Base-by-base conservation (phyloP, 805 yeast species). In the Yarrowia yakushimensis region DNA sequence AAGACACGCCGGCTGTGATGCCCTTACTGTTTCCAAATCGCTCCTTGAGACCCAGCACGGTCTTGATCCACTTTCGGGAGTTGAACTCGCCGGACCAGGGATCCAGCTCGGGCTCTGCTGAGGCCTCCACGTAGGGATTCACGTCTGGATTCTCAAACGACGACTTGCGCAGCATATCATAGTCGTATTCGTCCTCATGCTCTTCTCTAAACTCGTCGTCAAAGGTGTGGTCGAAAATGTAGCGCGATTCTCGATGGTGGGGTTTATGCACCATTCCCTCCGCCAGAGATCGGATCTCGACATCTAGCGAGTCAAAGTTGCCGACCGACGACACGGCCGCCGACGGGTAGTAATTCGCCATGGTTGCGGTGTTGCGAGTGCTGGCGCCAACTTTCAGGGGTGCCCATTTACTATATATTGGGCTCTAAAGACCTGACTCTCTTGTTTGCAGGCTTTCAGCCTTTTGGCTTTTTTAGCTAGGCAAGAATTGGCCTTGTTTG, bases 61-160 rank as follows among this genome's bases (percentile, higher is more conserved):
- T 83, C 69, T 82, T 80, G 63, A 85, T 82, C 91, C 92, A 87
- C 65, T 78, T 81, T 66, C 78, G 77, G 20, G 88, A 77, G 66
- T 77, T 75, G 73, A 87, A 87, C 23, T 80, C 70, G 2, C 79
- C 82, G 46, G 80, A 75, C 63, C 79, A 76, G 9, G 93, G 93
- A 69, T 87, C 83, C 66, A 87, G 76, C 37, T 73, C 69, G 1
- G 81, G 80, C 65, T 80, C 83, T 20, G 48, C 61, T 17, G 46
- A 62, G 23, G 60, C 64, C 33, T 65, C 71, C 22, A 59, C 45
- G 54, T 69, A 71, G 10, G 73, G 69, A 62, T 68, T 71, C 34
- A 59, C 55, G 17, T 48, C 61, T 4, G 43, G 59, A 12, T 34
- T 34, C 43, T 52, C 55, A 6, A 31, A 48, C 1, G 55, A 62